phyloP scores from a whole-genome alignment of 192 early-diverging fungal species.

The Backusella psychrophila region DNA sequence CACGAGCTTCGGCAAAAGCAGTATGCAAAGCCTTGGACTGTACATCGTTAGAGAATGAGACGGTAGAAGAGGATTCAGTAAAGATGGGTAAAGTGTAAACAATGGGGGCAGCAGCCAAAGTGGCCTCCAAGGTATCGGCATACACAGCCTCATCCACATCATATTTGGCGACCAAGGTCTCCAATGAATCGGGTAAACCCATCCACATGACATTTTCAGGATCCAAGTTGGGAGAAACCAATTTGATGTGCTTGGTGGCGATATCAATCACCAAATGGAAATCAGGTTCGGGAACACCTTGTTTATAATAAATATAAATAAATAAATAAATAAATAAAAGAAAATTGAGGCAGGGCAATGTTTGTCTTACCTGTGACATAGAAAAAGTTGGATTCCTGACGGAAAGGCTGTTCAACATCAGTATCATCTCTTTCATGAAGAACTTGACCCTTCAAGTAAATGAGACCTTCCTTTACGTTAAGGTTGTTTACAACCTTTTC shows the following conservation, averaged over 20 bases:
- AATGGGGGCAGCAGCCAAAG: slow-evolving; percentile 43
- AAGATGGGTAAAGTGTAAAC: slow-evolving; percentile 43
- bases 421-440: slow-evolving; percentile 62
- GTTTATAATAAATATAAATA: too few relatives aligned
- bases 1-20: slow-evolving; percentile 75
- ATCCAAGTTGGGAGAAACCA: slow-evolving; percentile 68
- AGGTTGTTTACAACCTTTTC: slow-evolving; percentile 58
- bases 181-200: slow-evolving; percentile 60
- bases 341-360: neutral
- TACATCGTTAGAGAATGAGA: slow-evolving; percentile 11
- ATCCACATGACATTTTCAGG: slow-evolving; percentile 80
- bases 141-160: slow-evolving; percentile 72
- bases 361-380: slow-evolving; percentile 65
- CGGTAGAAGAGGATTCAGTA: slow-evolving; percentile 20
- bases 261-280: slow-evolving; percentile 73
- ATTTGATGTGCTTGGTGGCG: slow-evolving; percentile 46
- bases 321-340: too few relatives aligned
- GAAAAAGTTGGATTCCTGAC: slow-evolving; percentile 86
- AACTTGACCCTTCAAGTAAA: slow-evolving; percentile 58
- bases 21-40: slow-evolving; percentile 43
- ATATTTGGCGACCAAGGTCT: slow-evolving; percentile 53
- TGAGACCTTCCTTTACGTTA: slow-evolving; percentile 51
- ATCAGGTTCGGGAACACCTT: slow-evolving; percentile 72
- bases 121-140: slow-evolving; percentile 46
- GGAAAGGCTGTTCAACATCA: slow-evolving; percentile 79